Base-by-base conservation (phyloP, 2,329 filamentous ascomycete genomes). In the Xylaria sp. region DNA sequence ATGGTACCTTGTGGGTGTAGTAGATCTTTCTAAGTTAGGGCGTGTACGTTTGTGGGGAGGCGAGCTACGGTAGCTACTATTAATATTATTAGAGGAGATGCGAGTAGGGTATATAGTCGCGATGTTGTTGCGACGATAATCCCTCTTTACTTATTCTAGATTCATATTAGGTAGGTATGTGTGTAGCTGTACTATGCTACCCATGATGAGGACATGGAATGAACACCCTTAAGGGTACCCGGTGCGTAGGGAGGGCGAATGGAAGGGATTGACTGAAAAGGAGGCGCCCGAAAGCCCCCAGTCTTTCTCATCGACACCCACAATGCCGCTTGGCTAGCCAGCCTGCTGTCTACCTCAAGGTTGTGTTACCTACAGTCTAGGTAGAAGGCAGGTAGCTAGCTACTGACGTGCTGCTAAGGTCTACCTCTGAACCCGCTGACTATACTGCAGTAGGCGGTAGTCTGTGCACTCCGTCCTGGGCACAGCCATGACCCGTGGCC, bases 401-500 rank as follows among this genome's bases (percentile, higher is more conserved):
- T 54, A n/a, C 28, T 28, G 28, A 28, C 28, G 28, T 3, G 4
- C 28, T 28, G 28, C 28, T 28, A 28, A 28, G 28, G 28, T 28
- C 28, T 28, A 28, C 28, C 28, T 28, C 28, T 5, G 28, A 28
- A 28, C 28, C 28, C 3, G 28, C 28, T 28, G 28, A 28, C 28
- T 28, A 28, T 28, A 31, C 23, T 28, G n/a, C 18, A 46, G 43
- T 46, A 46, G 43, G 43, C 33, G 10, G 33, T 51, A 51, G 48
- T 28, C 48, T 28, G 20, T 51, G 15, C 48, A 51, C 23, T 51
- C 13, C 10, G 23, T 25, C 12, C 23, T 43, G 13, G 39, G 66
- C 67, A 69, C 64, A 63, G 67, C 64, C 67, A 66, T 69, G 48
- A 8, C 39, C 58, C 51, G 23, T 61, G 3, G 7, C 56, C 20